Percentiles rank a stretch among this genome's conserved stretches.
Evolutionary conservation across 352 stramenopile genomes (phyloP).

Genomic region (Pythium graminicola): DNA sequence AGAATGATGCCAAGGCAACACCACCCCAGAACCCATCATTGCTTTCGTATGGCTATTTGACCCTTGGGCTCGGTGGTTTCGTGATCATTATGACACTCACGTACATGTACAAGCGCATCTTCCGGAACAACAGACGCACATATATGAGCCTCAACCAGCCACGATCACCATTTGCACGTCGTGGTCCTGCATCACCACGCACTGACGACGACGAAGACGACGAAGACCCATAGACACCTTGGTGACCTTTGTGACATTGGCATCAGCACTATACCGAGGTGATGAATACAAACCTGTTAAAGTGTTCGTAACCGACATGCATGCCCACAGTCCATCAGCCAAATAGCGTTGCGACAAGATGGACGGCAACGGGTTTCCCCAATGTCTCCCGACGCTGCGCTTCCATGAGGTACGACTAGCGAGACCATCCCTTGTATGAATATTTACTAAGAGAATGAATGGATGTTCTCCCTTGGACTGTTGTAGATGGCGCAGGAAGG

Average conservation of each 20-base stretch:
- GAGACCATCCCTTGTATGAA: not conserved
- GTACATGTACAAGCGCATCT: constrained; percentile 69
- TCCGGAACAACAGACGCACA: constrained; percentile 41
- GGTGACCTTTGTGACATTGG: constrained; percentile 4
- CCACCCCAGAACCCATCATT: constrained; percentile 29
- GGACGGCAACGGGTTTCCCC: constrained; percentile 36
- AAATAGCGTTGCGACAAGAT: not conserved
- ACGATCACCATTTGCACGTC: constrained; percentile 22
- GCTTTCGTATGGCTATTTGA: constrained; percentile 53
- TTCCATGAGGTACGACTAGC: constrained; percentile 49
- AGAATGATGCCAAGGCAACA: constrained; percentile 23
- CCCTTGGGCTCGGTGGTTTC: constrained; percentile 51
- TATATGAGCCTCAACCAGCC: constrained; percentile 72
- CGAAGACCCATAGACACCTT: constrained; percentile 19
- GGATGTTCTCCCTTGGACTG: not conserved
- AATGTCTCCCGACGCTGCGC: constrained; percentile 52
- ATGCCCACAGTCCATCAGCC: not conserved
- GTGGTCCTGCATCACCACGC: constrained; percentile 17
- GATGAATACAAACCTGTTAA: constrained; percentile 5
- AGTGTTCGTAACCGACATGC: constrained; percentile 8
- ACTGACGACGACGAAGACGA: constrained; percentile 35
- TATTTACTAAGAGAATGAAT: not conserved
- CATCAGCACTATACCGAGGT: not conserved
- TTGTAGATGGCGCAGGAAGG: constrained; percentile 28
- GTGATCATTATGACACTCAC: constrained; percentile 53